Evolutionary conservation across 306 rosid species (phyloP), one percentile per base, ranked within the genome.

Genomic region (Quillaja saponaria): DNA sequence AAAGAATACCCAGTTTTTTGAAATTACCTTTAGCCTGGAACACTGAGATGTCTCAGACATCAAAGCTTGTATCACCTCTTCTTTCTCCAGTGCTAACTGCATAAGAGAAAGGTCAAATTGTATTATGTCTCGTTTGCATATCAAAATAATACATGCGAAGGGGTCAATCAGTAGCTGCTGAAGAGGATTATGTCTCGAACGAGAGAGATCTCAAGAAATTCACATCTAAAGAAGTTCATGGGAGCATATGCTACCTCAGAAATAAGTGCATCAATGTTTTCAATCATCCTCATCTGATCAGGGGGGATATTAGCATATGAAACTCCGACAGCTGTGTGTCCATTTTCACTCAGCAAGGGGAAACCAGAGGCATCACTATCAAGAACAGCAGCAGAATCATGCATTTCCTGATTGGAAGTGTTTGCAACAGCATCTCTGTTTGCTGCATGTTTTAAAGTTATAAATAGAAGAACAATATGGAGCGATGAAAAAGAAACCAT

Each of bases 11-110:
- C 53, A 59, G 20, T 34, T 20, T 56, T 31, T 53, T 6, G 34
- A 39, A 67, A 45, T 58, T 81, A 94, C 99, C 96, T 87, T 94
- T 69, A 89, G 69, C 77, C 78, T 81, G 61, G 91, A 87, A 71
- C 83, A 81, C 34, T 82, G 80, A 47, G 95, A 82, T 63, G 96
- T 87, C 81, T 89, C 91, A 2, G 83, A 81, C 56, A 83, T 73
- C 86, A 87, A 81, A 74, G 91, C 79, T 69, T 81, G 83, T 49
- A 79, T 58, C 74, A 94, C 68, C 73, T 87, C 99, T 68, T 89
- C 96, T 67, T 94, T 94, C 90, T 94, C 99, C 79, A 83, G 61
- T 46, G 95, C 72, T 68, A 94, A 76, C 99, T 94, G 79, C 82
- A 81, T 21, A 61, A 49, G 16, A 44, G 63, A 66, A 72, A 67